These are phyloP conservation scores for Candida xiaguanensis DNA, from an alignment of 805 yeast genomes.

Conservation along the genomic window DNA sequence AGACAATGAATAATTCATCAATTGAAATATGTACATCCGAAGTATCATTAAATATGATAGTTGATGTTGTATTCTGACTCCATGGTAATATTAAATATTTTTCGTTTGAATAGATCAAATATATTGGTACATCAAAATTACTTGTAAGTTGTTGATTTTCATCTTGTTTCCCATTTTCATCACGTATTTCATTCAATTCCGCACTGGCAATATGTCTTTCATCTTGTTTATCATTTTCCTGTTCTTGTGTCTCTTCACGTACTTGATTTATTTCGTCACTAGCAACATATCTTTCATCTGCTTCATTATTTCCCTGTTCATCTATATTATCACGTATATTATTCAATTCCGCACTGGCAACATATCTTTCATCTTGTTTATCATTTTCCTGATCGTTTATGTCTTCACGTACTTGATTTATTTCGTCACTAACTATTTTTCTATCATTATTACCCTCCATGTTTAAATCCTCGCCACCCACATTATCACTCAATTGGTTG, in stretches of 20 bases:
- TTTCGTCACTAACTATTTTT: not conserved
- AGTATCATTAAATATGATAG: not conserved
- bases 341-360: slow-evolving; percentile 1
- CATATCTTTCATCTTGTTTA: not conserved
- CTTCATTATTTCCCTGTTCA: slow-evolving; percentile 16
- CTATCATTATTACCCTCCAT: too few relatives aligned
- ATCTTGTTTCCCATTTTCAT: not conserved
- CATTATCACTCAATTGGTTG: slow-evolving; percentile 16
- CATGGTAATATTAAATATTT: slow-evolving; percentile 24
- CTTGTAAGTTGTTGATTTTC: too few relatives aligned
- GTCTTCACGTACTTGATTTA: not conserved
- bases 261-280: not conserved
- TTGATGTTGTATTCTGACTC: slow-evolving; percentile 3
- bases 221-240: not conserved
- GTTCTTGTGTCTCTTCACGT: not conserved
- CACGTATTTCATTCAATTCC: not conserved
- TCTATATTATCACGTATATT: slow-evolving; percentile 16
- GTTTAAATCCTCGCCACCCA: slow-evolving; percentile 9
- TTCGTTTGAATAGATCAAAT: slow-evolving; percentile 20
- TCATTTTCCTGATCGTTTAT: not conserved
- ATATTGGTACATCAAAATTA: slow-evolving; percentile 16
- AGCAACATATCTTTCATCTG: not conserved
- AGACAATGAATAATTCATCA: slow-evolving; percentile 21
- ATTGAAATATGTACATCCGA: slow-evolving; percentile 13
- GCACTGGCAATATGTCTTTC: not conserved